Conservation (phyloP, 305 asterid species). For the Ilex paraguariensis region DNA sequence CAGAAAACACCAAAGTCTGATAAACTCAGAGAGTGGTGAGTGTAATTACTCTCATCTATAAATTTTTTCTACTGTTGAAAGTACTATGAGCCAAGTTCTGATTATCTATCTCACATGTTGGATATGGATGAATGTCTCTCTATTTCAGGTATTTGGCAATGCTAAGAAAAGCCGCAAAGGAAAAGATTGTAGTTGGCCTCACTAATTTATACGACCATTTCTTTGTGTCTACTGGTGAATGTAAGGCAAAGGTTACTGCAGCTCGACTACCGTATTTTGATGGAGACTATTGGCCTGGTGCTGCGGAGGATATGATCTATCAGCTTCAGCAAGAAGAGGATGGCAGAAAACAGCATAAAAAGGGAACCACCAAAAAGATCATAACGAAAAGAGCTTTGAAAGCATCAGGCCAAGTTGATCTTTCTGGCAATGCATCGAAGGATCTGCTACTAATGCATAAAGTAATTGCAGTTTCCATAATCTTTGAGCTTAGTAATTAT, state of each 20-base stretch:
- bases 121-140: conserved; percentile 15
- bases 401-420: conserved; percentile 93
- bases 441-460: conserved; percentile 89
- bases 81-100: conserved; percentile 3
- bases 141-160: conserved; percentile 81
- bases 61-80: conserved; percentile 1
- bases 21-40: conserved; percentile 97
- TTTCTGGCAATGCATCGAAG: conserved; percentile 82
- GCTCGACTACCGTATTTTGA: conserved; percentile 92
- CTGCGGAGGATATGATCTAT: conserved; percentile 88
- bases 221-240: conserved; percentile 72
- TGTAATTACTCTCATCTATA: conserved; percentile 11
- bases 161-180: conserved; percentile 85
- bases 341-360: conserved; percentile 73
- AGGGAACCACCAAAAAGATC: conserved; percentile 68
- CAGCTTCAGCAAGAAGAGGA: conserved; percentile 93
- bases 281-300: conserved; percentile 99
- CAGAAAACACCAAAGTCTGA: conserved; percentile 98
- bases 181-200: conserved; percentile 73
- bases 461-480: conserved; percentile 36
- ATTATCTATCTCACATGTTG: conserved; percentile 13
- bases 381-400: conserved; percentile 81
- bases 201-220: conserved; percentile 88
- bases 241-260: conserved; percentile 93
- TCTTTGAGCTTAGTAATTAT: not conserved